phyloP scores from a whole-genome alignment of 164 flowering plant genomes.

The Malania oleifera region DNA sequence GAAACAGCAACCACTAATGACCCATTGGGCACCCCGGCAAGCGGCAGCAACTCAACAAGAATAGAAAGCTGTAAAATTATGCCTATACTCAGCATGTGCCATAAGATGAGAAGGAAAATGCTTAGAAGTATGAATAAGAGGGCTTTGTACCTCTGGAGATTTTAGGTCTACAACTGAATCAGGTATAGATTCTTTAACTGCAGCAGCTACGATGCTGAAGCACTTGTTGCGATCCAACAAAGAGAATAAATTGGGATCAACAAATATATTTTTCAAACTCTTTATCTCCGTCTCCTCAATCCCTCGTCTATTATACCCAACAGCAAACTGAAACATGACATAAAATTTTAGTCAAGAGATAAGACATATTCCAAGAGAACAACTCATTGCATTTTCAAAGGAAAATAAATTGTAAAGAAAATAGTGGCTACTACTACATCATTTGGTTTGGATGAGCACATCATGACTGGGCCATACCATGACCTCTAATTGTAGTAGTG shows the following conservation, averaged over 20 bases:
- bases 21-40: conserved; percentile 51
- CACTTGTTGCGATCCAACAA: conserved; percentile 69
- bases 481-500: too few species aligned
- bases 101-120: not conserved
- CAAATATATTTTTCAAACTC: conserved; percentile 19
- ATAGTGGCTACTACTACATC: too few species aligned
- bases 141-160: conserved; percentile 57
- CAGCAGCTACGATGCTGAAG: conserved; percentile 63
- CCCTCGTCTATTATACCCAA: conserved; percentile 85
- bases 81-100: conserved; percentile 9
- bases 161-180: conserved; percentile 78
- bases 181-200: conserved; percentile 54
- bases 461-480: too few species aligned
- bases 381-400: too few species aligned
- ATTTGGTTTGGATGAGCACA: too few species aligned
- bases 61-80: conserved; percentile 50
- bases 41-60: conserved; percentile 70
- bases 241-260: conserved; percentile 18
- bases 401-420: not conserved
- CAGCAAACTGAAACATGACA: conserved; percentile 62
- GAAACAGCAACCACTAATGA: conserved; percentile 66
- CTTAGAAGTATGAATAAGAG: not conserved
- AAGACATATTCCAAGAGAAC: not conserved
- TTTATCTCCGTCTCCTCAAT: conserved; percentile 59
- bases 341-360: not conserved